Evolutionary conservation across 2,329 filamentous ascomycete genomes (phyloP), one percentile per base, ranked within the genome.

Genomic region (Talaromyces sp.): DNA sequence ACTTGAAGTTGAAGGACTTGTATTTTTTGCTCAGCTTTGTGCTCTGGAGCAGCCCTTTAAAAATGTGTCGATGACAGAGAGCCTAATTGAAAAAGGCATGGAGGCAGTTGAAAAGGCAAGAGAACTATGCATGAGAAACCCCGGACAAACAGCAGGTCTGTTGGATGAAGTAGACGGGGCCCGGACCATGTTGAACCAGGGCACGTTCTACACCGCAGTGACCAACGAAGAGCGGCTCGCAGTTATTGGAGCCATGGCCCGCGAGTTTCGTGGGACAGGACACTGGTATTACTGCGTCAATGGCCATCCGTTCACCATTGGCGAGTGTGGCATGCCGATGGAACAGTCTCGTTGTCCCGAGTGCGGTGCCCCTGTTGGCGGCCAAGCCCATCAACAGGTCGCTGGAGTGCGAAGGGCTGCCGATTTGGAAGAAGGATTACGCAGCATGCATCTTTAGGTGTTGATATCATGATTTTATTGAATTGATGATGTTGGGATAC

Each of bases 221-320:
- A 81, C 78, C 0, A 77, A 74, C 9, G 77, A 80, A 3, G 84
- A 89, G 73, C 79, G 83, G 68, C 75, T 76, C 36, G 78, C 75
- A 0, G 78, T 86, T 2, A 77, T 82, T 57, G 58, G 65, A 1
- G 84, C 85, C 2, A 86, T 87, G 83, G 69, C 79, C 0, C 61
- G 55, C 0, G 81, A 83, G 63, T 81, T 85, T 42, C 63, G 58
- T 0, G 81, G 82, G 0, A 85, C 81, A 0, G 86, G 87, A 0
- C 78, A 79, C 63, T 80, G 76, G 67, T 82, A 77, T 60, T 72
- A 75, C 59, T 78, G 76, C 61, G 62, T 57, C 16, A 64, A 60
- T 18, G 63, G 64, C 16, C 23, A 28, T n/a, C 55, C 34, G 65
- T 71, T 72, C 57, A 65, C 70, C 2, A 64, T 71, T 33, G 69